A percentile compares a stretch with the other conserved stretches of the same genome.
Conservation (phyloP, 2,329 filamentous ascomycete genomes). For the Ophiosphaerella herpotricha region DNA sequence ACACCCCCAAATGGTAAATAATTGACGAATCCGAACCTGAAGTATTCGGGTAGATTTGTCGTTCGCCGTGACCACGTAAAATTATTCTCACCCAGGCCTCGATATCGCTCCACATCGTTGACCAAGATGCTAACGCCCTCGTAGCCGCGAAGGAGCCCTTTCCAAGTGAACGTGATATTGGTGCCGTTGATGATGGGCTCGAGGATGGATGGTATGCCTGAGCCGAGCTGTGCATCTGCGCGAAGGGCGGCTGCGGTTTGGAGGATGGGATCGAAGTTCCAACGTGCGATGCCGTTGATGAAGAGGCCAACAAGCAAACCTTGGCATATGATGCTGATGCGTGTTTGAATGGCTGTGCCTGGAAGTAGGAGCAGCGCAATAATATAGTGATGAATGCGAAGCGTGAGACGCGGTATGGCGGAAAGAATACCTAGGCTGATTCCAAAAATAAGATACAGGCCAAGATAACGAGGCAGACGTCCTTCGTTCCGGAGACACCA, state of each 20-base stretch:
- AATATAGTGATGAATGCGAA: conserved; percentile 93
- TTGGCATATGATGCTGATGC: conserved; percentile 84
- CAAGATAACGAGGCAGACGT: conserved; percentile 71
- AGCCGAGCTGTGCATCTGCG: conserved; percentile 57
- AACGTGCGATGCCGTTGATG: conserved; percentile 89
- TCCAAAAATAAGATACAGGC: conserved; percentile 77
- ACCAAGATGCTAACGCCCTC: conserved; percentile 83
- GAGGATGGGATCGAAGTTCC: conserved; percentile 88
- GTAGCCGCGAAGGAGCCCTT: conserved; percentile 54
- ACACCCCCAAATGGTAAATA: conserved; percentile 36
- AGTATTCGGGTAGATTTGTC: conserved; percentile 33
- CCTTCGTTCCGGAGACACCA: conserved; percentile 42
- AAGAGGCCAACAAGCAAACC: conserved; percentile 89
- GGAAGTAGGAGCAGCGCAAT: conserved; percentile 86
- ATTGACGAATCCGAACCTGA: conserved; percentile 42
- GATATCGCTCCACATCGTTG: conserved; percentile 82
- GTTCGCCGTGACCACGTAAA: conserved; percentile 65
- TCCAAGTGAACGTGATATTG: conserved; percentile 53
- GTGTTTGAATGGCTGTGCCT: conserved; percentile 85
- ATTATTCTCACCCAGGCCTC: conserved; percentile 61
- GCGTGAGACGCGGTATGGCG: conserved; percentile 75
- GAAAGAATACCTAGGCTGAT: conserved; percentile 78
- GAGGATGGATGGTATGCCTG: conserved; percentile 58
- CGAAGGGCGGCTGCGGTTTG: conserved; percentile 77
- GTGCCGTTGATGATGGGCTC: conserved; percentile 48